Evolutionary conservation across 202 grass and related monocot species (phyloP), one percentile per base, ranked within the genome.

Genomic region (Cymbopogon flexuosus): DNA sequence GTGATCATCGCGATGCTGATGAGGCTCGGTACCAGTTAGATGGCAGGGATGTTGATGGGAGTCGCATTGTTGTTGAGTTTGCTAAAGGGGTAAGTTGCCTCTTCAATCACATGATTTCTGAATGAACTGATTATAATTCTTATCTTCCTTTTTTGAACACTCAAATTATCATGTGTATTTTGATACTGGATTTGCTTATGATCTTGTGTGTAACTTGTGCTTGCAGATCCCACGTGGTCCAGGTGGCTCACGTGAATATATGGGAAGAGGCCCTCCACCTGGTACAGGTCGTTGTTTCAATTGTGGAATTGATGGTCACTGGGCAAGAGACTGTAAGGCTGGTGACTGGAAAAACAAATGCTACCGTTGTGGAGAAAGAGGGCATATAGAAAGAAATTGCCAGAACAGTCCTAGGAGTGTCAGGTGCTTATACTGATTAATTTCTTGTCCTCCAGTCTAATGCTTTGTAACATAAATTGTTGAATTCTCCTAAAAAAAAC

Each of bases 281-380:
- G 96, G 96, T 74, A 91, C 96, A 49, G 96, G 96, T 5, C 90
- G 96, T 13, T 98, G 96, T 77, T 98, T 98, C 30, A 98, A 98
- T 33, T 98, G 96, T 83, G 96, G 96, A 34, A 84, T 98, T 47
- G 96, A 98, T 83, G 96, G 96, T 15, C 96, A 98, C 45, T 98
- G 96, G 96, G 96, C 96, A 31, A 86, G 88, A 11, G 96, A 98
- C 72, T 98, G 96, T 83, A 93, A 93, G 57, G 87, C 92, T 76
- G 96, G 96, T 81, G 96, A 99, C 62, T 99, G 96, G 96, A 99
- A 99, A 81, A 99, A 99, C 81, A 99, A 91, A 80, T 99, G 96
- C 71, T 99, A 99, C 47, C 96, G 92, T 0, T 99, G 92, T 83
- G 96, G 96, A 11, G 96, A 99, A 73, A 90, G 96, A 56, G 96